phyloP scores from a whole-genome alignment of 768 basidiomycete species.

The Phlebiopsis gigantea region DNA sequence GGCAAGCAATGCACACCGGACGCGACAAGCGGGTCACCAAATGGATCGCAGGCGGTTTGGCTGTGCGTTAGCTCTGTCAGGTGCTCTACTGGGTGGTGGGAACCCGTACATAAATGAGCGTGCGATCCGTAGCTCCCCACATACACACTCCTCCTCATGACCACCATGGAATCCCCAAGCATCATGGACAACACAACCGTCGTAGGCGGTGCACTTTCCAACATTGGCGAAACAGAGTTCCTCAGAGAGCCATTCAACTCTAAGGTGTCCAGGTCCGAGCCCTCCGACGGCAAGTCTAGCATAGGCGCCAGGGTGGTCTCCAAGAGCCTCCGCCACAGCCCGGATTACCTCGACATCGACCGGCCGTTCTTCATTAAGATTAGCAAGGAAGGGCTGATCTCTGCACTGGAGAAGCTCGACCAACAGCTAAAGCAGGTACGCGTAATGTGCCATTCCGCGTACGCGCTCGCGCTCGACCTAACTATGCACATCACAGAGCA shows the following conservation, averaged over 20 bases:
- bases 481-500: constrained; percentile 36
- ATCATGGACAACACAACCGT: constrained; percentile 41
- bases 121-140: neutral
- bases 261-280: neutral
- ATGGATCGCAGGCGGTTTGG: neutral
- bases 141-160: neutral
- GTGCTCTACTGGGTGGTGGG: neutral
- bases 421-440: constrained; percentile 49
- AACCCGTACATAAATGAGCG: neutral
- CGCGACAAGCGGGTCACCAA: too few relatives aligned
- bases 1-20: too few relatives aligned
- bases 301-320: neutral
- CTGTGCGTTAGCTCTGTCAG: neutral
- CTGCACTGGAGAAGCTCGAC: constrained; percentile 68
- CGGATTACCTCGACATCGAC: constrained; percentile 48
- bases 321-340: constrained; percentile 36
- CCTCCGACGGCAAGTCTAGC: constrained; percentile 7
- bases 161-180: constrained; percentile 17
- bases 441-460: neutral
- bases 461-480: neutral
- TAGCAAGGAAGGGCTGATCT: constrained; percentile 58
- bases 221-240: constrained; percentile 11
- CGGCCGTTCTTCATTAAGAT: constrained; percentile 71
- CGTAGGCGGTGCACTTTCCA: constrained; percentile 32
- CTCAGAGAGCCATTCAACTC: neutral